Conservation (phyloP, 495 filamentous ascomycete genomes). For the Hyaloscypha finlandica region DNA sequence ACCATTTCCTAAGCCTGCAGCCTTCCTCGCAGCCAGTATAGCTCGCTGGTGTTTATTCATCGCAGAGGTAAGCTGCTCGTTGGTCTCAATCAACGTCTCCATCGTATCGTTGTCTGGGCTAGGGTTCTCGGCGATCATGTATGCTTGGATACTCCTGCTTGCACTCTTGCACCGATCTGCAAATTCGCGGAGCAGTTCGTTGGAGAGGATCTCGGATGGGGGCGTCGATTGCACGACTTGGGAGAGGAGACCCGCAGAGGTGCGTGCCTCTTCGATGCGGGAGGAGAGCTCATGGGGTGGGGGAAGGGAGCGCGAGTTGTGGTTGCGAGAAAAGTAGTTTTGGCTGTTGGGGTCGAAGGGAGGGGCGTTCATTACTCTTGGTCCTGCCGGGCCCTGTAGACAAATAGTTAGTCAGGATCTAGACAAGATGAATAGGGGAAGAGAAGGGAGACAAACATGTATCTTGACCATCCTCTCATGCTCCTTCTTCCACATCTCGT, state of each 20-base stretch:
- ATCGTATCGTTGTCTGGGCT: slow-evolving; percentile 90
- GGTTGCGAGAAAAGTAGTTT: slow-evolving; percentile 35
- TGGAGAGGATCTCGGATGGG: slow-evolving; percentile 67
- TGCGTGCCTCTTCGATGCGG: slow-evolving; percentile 85
- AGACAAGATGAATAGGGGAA: too few relatives aligned
- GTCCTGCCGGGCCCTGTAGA: slow-evolving; percentile 19
- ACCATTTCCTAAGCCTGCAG: slow-evolving; percentile 27
- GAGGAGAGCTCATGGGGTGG: slow-evolving; percentile 76
- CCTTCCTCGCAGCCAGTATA: slow-evolving; percentile 69
- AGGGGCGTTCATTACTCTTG: slow-evolving; percentile 21
- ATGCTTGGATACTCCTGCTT: slow-evolving; percentile 74
- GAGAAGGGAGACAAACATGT: slow-evolving; percentile 11
- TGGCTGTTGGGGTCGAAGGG: slow-evolving; percentile 27
- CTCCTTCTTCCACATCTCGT: slow-evolving; percentile 90
- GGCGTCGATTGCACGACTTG: slow-evolving; percentile 88
- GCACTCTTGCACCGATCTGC: slow-evolving; percentile 82
- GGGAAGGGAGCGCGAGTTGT: slow-evolving; percentile 56
- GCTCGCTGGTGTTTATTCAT: slow-evolving; percentile 80
- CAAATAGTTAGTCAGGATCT: slow-evolving; percentile 8
- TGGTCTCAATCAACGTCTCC: slow-evolving; percentile 89
- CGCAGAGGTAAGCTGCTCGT: slow-evolving; percentile 79
- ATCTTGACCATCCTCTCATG: slow-evolving; percentile 60
- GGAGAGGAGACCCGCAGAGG: slow-evolving; percentile 83
- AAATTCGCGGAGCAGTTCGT: slow-evolving; percentile 93
- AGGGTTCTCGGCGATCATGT: slow-evolving; percentile 78